phyloP scores from a whole-genome alignment of 768 basidiomycete genomes.

The Astraeus odoratus region DNA sequence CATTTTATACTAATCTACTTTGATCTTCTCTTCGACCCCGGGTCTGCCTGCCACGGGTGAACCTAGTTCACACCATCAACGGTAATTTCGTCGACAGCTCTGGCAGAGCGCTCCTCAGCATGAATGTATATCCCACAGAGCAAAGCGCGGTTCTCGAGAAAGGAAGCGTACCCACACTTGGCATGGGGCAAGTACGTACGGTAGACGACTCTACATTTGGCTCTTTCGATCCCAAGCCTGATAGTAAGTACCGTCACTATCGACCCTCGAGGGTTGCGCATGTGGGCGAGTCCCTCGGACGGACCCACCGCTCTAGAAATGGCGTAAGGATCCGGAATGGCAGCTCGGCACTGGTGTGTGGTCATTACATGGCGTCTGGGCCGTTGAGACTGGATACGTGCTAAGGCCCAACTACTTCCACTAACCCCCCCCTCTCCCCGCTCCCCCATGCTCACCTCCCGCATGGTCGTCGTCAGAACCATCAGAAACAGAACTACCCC shows the following conservation, averaged over 20 bases:
- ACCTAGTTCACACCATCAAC: slow-evolving; percentile 58
- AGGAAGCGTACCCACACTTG: slow-evolving; percentile 83
- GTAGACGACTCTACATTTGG: slow-evolving; percentile 82
- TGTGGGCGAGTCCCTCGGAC: slow-evolving; percentile 63
- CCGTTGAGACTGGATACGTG: slow-evolving; percentile 58
- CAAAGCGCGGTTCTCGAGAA: slow-evolving; percentile 77
- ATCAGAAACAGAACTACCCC: too few relatives aligned
- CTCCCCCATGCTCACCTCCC: slow-evolving; percentile 15
- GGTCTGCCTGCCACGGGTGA: too few relatives aligned
- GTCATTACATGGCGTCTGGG: slow-evolving; percentile 90
- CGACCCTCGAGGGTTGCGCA: slow-evolving; percentile 73
- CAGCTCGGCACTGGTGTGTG: slow-evolving; percentile 74
- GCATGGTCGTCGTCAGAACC: too few relatives aligned
- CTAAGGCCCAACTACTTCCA: slow-evolving; percentile 74
- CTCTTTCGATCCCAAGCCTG: slow-evolving; percentile 64
- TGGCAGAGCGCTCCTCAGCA: slow-evolving; percentile 72
- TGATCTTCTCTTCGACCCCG: too few relatives aligned
- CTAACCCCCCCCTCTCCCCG: slow-evolving; percentile 16
- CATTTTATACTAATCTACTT: too few relatives aligned
- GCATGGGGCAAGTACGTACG: slow-evolving; percentile 79
- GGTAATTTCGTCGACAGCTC: slow-evolving; percentile 67
- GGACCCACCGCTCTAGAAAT: slow-evolving; percentile 67
- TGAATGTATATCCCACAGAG: slow-evolving; percentile 53
- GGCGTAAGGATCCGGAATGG: slow-evolving; percentile 72
- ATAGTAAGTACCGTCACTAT: slow-evolving; percentile 74